These are phyloP conservation scores for Colletotrichum aenigma DNA, from an alignment of 2,329 filamentous ascomycete genomes.

Conservation along the genomic window DNA sequence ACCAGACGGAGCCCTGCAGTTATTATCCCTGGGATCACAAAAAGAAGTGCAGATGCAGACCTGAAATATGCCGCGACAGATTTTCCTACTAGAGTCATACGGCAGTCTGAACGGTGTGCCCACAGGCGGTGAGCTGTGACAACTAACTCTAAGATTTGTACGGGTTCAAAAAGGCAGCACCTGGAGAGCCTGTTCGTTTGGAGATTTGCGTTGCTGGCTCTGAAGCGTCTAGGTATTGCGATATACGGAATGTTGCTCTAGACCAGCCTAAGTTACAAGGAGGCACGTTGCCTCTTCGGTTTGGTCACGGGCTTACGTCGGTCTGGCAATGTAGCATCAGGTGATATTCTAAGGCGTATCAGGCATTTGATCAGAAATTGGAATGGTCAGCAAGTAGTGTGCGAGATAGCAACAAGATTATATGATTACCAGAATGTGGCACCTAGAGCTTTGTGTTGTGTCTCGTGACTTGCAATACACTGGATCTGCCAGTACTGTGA, in stretches of 20 bases:
- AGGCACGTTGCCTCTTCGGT: not conserved
- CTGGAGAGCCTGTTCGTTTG: not conserved
- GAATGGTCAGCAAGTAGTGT: fast-evolving
- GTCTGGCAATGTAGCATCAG: not conserved
- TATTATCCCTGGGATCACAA: fast-evolving
- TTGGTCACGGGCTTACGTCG: not conserved
- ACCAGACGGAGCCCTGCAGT: not conserved
- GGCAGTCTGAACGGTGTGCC: too few species aligned
- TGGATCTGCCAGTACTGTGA: not conserved
- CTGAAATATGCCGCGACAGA: not conserved
- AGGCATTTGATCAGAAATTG: not conserved
- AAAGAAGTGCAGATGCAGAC: not conserved
- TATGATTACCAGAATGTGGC: not conserved
- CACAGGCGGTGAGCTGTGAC: not conserved
- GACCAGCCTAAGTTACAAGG: not conserved
- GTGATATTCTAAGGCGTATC: not conserved
- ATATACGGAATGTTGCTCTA: not conserved
- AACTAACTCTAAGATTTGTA: not conserved
- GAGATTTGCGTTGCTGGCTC: not conserved
- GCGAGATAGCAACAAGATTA: not conserved
- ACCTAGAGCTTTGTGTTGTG: not conserved
- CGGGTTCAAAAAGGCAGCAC: fast-evolving
- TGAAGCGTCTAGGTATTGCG: not conserved
- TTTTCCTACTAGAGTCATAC: too few species aligned
- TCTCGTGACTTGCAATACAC: not conserved